These are phyloP conservation scores for Poronia punctata DNA, from an alignment of 495 filamentous ascomycete genomes.

Conservation along the genomic window DNA sequence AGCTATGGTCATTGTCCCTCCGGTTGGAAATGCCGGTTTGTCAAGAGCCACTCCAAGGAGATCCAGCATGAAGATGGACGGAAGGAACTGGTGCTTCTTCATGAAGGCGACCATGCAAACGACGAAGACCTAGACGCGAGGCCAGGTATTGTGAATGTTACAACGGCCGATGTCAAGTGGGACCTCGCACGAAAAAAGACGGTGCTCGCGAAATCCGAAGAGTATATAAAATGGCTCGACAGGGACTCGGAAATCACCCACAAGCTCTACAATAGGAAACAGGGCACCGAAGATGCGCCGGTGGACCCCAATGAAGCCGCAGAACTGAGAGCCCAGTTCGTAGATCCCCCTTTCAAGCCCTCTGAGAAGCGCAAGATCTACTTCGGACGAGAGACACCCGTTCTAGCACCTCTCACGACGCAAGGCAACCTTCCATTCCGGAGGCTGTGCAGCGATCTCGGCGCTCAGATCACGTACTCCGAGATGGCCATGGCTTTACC, in stretches of 20 bases:
- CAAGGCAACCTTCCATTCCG: slow-evolving; percentile 98
- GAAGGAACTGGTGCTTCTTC: slow-evolving; percentile 69
- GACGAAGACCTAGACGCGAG: slow-evolving; percentile 26
- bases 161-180: slow-evolving; percentile 57
- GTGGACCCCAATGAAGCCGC: slow-evolving; percentile 32
- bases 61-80: slow-evolving; percentile 64
- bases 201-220: slow-evolving; percentile 60
- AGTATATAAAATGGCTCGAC: slow-evolving; percentile 68
- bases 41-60: slow-evolving; percentile 72
- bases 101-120: slow-evolving; percentile 20
- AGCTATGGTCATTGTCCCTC: slow-evolving; percentile 64
- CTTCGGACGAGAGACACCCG: slow-evolving; percentile 86
- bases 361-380: slow-evolving; percentile 92
- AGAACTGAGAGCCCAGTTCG: slow-evolving; percentile 71
- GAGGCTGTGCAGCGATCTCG: slow-evolving; percentile 80
- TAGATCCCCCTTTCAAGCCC: slow-evolving; percentile 75
- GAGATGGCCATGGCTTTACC: slow-evolving; percentile 96
- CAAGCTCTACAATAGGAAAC: slow-evolving; percentile 42
- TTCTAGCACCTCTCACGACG: slow-evolving; percentile 79
- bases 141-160: slow-evolving; percentile 65
- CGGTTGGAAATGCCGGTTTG: slow-evolving; percentile 92
- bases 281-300: slow-evolving; percentile 33
- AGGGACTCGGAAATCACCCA: slow-evolving; percentile 50
- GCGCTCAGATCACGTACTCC: slow-evolving; percentile 90
- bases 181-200: slow-evolving; percentile 61